Evolutionary conservation across 2,329 filamentous ascomycete species (phyloP), one percentile per base, ranked within the genome.

Genomic region (Epichloe festucae): DNA sequence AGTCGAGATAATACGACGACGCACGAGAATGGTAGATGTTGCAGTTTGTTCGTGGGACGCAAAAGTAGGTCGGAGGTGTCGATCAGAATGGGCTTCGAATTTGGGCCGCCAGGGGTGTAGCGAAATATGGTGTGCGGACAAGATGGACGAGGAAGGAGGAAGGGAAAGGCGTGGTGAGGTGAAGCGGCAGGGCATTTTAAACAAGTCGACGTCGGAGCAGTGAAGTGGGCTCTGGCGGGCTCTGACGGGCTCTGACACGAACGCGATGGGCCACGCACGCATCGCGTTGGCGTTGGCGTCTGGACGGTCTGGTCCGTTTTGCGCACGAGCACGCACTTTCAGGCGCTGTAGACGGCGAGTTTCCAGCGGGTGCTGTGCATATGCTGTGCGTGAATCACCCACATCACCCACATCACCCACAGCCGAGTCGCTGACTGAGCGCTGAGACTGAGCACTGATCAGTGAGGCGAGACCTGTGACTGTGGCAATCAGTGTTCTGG

Each of bases 251-350:
- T 50, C 44, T 46, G 54, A 55, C 55, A 58, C 56, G 55, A 54
- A 57, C 56, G 56, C 56, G 56, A 45, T 47, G 39, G 52, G 51
- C 4, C 38, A 52, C 56, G 55, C 38, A 52, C 56, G 55, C 53
- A 49, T 57, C 54, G 57, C 57, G 57, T 58, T 47, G 51, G 47
- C 52, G 52, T 53, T 50, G 48, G 41, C 35, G 31, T 46, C 17
- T 39, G 46, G 23, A 17, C 17, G 0, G 2, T 21, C 21, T 21
- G 21, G 21, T 40, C 50, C 11, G 40, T 23, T 11, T 42, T 42
- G 40, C 17, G 12, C 36, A 31, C 36, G 40, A 8, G 12, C 36
- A 31, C 36, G 14, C 36, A 5, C 36, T 39, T 14, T 8, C 36
- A 39, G 14, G 36, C 36, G 36, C 27, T 31, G 27, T 10, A 4